These are phyloP conservation scores for Malassezia cuniculi DNA, from an alignment of 1,284 basidiomycete genomes.

Conservation along the genomic window DNA sequence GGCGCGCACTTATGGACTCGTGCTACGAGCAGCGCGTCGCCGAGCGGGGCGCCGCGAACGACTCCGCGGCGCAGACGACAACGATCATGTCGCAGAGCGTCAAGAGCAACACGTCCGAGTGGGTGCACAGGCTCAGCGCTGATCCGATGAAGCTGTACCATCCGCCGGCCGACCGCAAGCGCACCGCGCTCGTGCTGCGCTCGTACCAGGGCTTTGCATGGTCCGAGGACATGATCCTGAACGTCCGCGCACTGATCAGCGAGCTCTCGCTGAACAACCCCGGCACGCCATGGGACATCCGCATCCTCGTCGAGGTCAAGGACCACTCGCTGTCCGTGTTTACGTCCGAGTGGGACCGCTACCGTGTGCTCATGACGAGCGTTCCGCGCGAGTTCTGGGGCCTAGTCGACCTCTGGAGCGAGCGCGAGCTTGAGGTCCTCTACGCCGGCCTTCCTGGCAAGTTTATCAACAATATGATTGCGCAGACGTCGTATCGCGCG, in stretches of 20 bases:
- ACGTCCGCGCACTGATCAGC: constrained; percentile 43
- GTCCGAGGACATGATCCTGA: constrained; percentile 45
- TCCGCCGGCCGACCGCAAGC: constrained; percentile 22
- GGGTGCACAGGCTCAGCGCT: too few species aligned
- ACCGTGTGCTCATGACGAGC: constrained; percentile 36
- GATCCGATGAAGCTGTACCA: too few species aligned
- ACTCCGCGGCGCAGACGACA: constrained; percentile 24
- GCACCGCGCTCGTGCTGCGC: constrained; percentile 42
- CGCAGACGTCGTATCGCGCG: constrained; percentile 43
- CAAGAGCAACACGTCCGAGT: too few species aligned
- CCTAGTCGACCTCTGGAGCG: constrained; percentile 44
- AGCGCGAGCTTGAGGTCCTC: constrained; percentile 43
- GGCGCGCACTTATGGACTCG: constrained; percentile 41
- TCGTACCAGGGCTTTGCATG: constrained; percentile 42
- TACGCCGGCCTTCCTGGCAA: constrained; percentile 42
- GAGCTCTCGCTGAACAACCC: constrained; percentile 45
- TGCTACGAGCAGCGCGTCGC: constrained; percentile 38
- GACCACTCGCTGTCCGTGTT: constrained; percentile 39
- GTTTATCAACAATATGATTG: constrained; percentile 45
- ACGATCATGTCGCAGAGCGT: constrained; percentile 4
- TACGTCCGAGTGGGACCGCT: constrained; percentile 44
- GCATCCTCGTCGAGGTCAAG: constrained; percentile 44
- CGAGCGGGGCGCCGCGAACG: constrained; percentile 30
- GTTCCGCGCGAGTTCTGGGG: constrained; percentile 45
- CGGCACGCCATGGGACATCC: constrained; percentile 42